phyloP scores from a whole-genome alignment of 148 eudicot genomes.

The Dianthus caryophyllus region DNA sequence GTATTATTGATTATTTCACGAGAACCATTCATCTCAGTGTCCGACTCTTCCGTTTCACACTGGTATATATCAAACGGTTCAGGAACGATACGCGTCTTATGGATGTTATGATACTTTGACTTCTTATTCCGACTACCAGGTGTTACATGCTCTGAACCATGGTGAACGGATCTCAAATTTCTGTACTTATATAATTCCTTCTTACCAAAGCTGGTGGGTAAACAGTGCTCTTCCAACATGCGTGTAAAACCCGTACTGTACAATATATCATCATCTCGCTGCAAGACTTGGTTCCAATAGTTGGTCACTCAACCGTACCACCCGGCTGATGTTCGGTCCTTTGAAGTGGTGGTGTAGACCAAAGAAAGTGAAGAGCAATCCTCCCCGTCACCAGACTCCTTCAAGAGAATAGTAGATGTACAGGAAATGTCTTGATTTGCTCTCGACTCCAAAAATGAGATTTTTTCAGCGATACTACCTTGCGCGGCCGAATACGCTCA shows the following conservation, averaged over 20 bases:
- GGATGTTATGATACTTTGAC: conserved; percentile 6
- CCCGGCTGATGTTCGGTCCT: not conserved
- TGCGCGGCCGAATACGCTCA: conserved; percentile 33
- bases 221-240: conserved; percentile 19
- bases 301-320: not conserved
- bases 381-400: conserved; percentile 8
- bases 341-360: not conserved
- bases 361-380: not conserved
- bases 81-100: conserved; percentile 1
- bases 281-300: not conserved
- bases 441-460: not conserved
- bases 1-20: conserved; percentile 4
- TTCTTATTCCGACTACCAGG: conserved; percentile 5
- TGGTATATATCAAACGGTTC: conserved; percentile 42
- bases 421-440: not conserved
- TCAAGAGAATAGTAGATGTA: not conserved
- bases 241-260: not conserved
- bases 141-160: conserved; percentile 5
- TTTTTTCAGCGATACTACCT: conserved; percentile 16
- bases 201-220: conserved; percentile 41
- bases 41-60: conserved; percentile 22
- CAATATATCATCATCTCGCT: conserved; percentile 2
- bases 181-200: conserved; percentile 8
- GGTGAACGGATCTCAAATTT: not conserved
- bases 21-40: conserved; percentile 15